A percentile compares a stretch with the other conserved stretches of the same genome.
Evolutionary conservation across 306 rosid genomes (phyloP).

Genomic region (Geum urbanum): DNA sequence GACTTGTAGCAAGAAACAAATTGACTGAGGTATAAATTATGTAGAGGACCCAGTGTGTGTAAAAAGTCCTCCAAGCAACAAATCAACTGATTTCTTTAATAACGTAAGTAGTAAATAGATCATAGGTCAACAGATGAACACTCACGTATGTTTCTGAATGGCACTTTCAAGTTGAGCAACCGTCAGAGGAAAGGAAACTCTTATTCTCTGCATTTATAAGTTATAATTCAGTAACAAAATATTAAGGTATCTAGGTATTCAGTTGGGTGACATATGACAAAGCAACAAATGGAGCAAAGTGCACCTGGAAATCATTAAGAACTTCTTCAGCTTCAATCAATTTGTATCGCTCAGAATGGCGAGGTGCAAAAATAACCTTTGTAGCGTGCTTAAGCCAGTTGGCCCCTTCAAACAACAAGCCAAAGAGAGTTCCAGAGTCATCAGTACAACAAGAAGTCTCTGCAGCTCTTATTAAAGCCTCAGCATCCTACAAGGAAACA

Average conservation of each 20-base stretch:
- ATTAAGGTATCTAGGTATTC: background rate
- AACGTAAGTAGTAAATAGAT: background rate
- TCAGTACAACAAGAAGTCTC: constrained; percentile 39
- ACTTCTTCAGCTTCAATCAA: constrained; percentile 67
- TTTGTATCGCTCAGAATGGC: constrained; percentile 45
- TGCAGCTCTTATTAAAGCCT: constrained; percentile 45
- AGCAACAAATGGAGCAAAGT: constrained; percentile 12
- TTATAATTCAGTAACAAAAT: constrained; percentile 24
- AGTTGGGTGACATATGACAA: background rate
- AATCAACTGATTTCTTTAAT: background rate
- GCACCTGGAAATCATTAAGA: constrained; percentile 55
- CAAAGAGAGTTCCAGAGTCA: constrained; percentile 51
- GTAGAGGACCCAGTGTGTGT: background rate
- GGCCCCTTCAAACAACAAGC: constrained; percentile 50
- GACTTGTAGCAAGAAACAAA: background rate
- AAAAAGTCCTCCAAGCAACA: background rate
- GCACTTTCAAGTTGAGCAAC: constrained; percentile 61
- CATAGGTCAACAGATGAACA: background rate
- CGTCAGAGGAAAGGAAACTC: constrained; percentile 46
- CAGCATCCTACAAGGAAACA: constrained; percentile 59
- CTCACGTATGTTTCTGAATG: constrained; percentile 71
- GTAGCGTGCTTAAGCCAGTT: constrained; percentile 75
- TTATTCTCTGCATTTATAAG: constrained; percentile 47
- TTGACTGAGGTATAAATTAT: background rate
- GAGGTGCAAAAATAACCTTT: constrained; percentile 46